Percentiles rank a stretch among this genome's conserved stretches.
phyloP scores from a whole-genome alignment of 768 basidiomycete species.

The Agaricus sinodeliciosus region DNA sequence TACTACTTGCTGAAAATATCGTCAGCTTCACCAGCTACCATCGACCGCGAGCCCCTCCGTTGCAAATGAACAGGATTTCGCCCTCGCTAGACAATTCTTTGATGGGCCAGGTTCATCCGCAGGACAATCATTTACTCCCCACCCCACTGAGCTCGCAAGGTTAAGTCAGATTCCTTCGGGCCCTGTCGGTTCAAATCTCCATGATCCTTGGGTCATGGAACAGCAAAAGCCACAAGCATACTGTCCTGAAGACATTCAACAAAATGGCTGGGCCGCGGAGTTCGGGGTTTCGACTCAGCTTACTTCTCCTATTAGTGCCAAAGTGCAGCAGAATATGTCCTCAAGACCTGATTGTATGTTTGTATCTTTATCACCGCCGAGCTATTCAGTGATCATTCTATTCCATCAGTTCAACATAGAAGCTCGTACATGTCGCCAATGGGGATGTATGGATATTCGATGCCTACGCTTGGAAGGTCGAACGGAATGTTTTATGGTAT shows the following conservation, averaged over 20 bases:
- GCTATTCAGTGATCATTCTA: not conserved
- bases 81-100: constrained; percentile 79
- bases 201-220: constrained; percentile 49
- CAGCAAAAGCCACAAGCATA: constrained; percentile 32
- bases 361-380: not conserved
- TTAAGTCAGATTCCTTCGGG: constrained; percentile 24
- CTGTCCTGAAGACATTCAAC: constrained; percentile 25
- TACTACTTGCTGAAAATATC: not conserved
- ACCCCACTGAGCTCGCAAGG: constrained; percentile 24
- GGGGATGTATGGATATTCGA: constrained; percentile 28
- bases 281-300: constrained; percentile 31
- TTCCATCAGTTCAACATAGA: constrained; percentile 31
- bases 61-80: constrained; percentile 59
- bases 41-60: constrained; percentile 38
- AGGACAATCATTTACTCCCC: constrained; percentile 28
- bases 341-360: constrained; percentile 33
- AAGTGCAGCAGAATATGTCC: constrained; percentile 28
- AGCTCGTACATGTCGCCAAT: constrained; percentile 30
- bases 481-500: constrained; percentile 28
- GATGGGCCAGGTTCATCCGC: constrained; percentile 32
- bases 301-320: constrained; percentile 15
- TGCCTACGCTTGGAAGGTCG: constrained; percentile 31
- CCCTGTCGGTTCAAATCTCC: constrained; percentile 28
- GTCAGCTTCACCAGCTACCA: constrained; percentile 72
- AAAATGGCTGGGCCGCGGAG: constrained; percentile 50